Evolutionary conservation across 495 filamentous ascomycete genomes (phyloP).

Genomic region (Xanthoparmelia taractica): DNA sequence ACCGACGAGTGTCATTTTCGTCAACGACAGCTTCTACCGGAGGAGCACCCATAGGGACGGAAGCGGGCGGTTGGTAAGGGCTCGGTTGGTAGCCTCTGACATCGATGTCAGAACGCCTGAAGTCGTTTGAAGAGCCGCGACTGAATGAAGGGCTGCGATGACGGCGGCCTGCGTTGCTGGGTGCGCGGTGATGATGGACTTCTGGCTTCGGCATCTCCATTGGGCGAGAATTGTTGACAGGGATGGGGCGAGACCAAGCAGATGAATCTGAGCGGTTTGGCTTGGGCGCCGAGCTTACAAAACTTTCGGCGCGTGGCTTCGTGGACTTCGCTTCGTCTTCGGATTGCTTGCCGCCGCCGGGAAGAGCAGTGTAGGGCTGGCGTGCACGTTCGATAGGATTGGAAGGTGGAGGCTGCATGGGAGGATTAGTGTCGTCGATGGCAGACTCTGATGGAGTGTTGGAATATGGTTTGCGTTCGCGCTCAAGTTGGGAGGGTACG

Average conservation of each 20-base stretch:
- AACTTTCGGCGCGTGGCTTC: conserved; percentile 21
- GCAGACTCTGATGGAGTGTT: conserved; percentile 33
- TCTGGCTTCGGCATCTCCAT: conserved; percentile 24
- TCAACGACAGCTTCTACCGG: conserved; percentile 20
- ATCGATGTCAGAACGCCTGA: conserved; percentile 26
- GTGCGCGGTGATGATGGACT: conserved; percentile 22
- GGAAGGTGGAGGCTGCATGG: conserved; percentile 22
- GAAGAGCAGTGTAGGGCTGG: conserved; percentile 51
- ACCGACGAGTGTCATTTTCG: conserved; percentile 22
- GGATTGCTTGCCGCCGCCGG: conserved; percentile 50
- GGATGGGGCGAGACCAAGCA: conserved; percentile 19
- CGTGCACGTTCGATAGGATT: conserved; percentile 51
- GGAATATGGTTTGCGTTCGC: conserved; percentile 45
- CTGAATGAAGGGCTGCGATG: conserved; percentile 27
- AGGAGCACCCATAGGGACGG: conserved; percentile 13
- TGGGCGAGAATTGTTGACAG: conserved; percentile 10
- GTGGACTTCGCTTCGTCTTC: conserved; percentile 31
- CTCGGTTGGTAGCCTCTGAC: conserved; percentile 17
- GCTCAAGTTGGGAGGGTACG: conserved; percentile 37
- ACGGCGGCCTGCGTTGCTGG: conserved; percentile 18
- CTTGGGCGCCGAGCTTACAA: conserved; percentile 13
- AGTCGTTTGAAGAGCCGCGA: conserved; percentile 17
- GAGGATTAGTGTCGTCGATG: conserved; percentile 44
- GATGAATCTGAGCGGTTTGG: conserved; percentile 17
- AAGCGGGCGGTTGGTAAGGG: conserved; percentile 17